phyloP scores from a whole-genome alignment of 176 grass and related monocot genomes.

The Paspalum notatum region DNA sequence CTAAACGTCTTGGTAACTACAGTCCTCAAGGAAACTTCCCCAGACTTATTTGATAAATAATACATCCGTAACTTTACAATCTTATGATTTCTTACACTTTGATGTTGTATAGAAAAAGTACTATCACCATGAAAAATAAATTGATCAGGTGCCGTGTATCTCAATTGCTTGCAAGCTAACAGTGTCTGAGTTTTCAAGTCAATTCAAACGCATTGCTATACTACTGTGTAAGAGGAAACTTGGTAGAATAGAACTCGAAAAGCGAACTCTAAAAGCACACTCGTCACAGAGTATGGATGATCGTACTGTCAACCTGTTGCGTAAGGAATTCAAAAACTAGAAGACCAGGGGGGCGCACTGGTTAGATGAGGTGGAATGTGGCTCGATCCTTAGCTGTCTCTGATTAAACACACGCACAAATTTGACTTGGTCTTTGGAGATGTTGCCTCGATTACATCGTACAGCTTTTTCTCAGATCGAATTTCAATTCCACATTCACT shows the following conservation, averaged over 20 bases:
- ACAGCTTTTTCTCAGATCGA: neutral
- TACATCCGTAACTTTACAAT: too few relatives aligned
- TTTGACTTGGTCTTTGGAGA: conserved; percentile 8
- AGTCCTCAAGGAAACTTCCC: neutral
- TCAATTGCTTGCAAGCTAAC: neutral
- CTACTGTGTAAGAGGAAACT: conserved; percentile 10
- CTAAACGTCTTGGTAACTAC: conserved; percentile 18
- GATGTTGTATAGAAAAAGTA: too few relatives aligned
- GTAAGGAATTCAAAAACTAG: neutral
- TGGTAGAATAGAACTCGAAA: neutral
- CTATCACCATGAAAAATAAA: neutral
- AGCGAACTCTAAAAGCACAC: neutral
- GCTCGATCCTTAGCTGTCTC: conserved; percentile 8
- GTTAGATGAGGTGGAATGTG: conserved; percentile 14
- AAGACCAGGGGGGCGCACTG: neutral
- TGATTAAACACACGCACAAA: conserved; percentile 5
- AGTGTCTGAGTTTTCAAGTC: neutral
- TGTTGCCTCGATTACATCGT: conserved; percentile 6
- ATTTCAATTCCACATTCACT: neutral
- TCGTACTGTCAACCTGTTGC: conserved; percentile 1
- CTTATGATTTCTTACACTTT: too few relatives aligned
- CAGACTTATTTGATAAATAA: too few relatives aligned
- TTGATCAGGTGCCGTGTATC: neutral
- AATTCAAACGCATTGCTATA: neutral
- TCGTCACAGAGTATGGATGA: neutral